Percentiles rank a stretch among this genome's conserved stretches.
phyloP scores from a whole-genome alignment of 768 basidiomycete genomes.

The Plicaturopsis crispa region DNA sequence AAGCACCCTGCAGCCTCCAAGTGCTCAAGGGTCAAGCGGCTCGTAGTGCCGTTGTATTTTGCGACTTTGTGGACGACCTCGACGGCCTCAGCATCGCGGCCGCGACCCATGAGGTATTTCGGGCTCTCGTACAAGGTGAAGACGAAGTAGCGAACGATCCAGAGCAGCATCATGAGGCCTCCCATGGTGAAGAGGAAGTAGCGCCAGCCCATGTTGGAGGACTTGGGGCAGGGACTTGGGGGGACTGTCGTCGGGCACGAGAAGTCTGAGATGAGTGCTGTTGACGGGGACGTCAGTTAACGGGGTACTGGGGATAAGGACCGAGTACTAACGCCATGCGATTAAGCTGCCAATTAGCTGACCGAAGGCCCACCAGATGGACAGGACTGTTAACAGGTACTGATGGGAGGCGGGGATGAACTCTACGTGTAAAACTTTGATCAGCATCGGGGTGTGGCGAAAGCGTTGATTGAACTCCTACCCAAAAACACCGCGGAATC shows the following conservation, averaged over 20 bases:
- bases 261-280: slow-evolving; percentile 48
- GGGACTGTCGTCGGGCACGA: slow-evolving; percentile 40
- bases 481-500: slow-evolving; percentile 74
- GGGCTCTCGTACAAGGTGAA: slow-evolving; percentile 68
- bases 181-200: slow-evolving; percentile 72
- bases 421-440: slow-evolving; percentile 28
- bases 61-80: slow-evolving; percentile 57
- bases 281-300: not conserved
- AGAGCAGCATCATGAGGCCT: slow-evolving; percentile 58
- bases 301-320: not conserved
- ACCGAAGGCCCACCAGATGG: slow-evolving; percentile 77
- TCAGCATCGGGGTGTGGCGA: not conserved
- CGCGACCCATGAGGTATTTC: slow-evolving; percentile 65
- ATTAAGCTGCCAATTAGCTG: slow-evolving; percentile 55
- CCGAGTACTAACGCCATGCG: slow-evolving; percentile 2
- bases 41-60: slow-evolving; percentile 45
- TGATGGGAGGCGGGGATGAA: slow-evolving; percentile 68
- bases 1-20: slow-evolving; percentile 22
- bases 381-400: slow-evolving; percentile 66
- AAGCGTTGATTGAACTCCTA: slow-evolving; percentile 24
- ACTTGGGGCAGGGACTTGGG: slow-evolving; percentile 28
- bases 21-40: slow-evolving; percentile 42
- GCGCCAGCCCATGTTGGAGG: slow-evolving; percentile 66
- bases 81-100: slow-evolving; percentile 53
- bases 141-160: slow-evolving; percentile 53